These are phyloP conservation scores for Anthoceros angustus DNA, from an alignment of 225 moss, liverwort and hornwort species.

Conservation along the genomic window DNA sequence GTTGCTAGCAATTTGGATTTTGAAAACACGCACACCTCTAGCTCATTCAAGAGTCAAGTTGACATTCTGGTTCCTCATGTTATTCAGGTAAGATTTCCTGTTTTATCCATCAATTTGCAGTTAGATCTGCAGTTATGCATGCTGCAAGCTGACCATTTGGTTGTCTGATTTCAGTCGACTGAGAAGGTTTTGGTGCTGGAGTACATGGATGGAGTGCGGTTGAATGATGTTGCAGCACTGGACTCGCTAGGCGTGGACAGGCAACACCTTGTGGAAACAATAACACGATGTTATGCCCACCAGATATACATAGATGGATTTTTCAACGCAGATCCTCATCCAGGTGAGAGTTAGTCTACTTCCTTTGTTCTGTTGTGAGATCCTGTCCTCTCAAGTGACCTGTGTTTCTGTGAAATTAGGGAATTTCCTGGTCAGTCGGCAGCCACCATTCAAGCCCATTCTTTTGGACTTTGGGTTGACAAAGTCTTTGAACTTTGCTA, in stretches of 20 bases:
- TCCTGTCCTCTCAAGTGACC: not conserved
- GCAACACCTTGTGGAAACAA: constrained; percentile 66
- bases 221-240: constrained; percentile 63
- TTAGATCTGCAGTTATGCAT: not conserved
- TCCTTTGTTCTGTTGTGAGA: not conserved
- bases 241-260: constrained; percentile 64
- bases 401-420: constrained; percentile 22
- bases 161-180: constrained; percentile 40
- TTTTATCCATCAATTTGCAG: not conserved
- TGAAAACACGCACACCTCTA: constrained; percentile 33
- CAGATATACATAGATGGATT: constrained; percentile 95
- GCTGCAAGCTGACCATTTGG: not conserved
- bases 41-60: constrained; percentile 54
- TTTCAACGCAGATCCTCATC: constrained; percentile 99
- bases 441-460: constrained; percentile 66
- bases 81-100: constrained; percentile 40
- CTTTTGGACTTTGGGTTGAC: constrained; percentile 92
- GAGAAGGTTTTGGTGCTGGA: constrained; percentile 75
- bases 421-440: constrained; percentile 79
- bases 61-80: constrained; percentile 79
- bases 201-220: constrained; percentile 94
- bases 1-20: constrained; percentile 60
- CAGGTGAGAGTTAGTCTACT: constrained; percentile 30
- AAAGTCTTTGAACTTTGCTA: constrained; percentile 68
- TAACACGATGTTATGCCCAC: constrained; percentile 86